phyloP scores from a whole-genome alignment of 768 basidiomycete species.

The Serendipita indica region DNA sequence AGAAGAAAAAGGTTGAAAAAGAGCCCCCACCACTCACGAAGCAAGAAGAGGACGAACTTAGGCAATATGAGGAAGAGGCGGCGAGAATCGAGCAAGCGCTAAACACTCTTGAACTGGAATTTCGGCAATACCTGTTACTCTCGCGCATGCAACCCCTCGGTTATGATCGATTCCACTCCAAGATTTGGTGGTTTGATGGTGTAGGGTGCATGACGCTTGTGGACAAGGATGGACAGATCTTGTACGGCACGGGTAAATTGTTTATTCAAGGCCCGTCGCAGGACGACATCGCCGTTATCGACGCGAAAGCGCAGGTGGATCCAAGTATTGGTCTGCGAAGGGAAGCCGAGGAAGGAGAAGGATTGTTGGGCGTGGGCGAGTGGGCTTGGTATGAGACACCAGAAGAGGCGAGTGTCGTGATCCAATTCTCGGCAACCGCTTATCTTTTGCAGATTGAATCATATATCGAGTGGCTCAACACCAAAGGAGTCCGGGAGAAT shows the following conservation, averaged over 20 bases:
- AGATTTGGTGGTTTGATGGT: conserved; percentile 98
- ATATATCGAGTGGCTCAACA: conserved; percentile 78
- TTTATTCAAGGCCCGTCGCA: conserved; percentile 88
- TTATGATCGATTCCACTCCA: conserved; percentile 84
- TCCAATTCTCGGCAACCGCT: conserved; percentile 15
- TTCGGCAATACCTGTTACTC: conserved; percentile 73
- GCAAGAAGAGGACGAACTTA: conserved; percentile 68
- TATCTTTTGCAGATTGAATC: conserved; percentile 50
- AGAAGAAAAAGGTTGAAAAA: conserved; percentile 50
- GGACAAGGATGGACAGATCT: conserved; percentile 59
- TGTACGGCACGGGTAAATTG: conserved; percentile 78
- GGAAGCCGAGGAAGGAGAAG: conserved; percentile 68
- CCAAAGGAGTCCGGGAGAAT: conserved; percentile 79
- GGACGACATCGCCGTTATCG: conserved; percentile 59
- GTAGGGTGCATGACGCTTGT: conserved; percentile 73
- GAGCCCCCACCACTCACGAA: conserved; percentile 32
- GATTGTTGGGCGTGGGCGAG: conserved; percentile 55
- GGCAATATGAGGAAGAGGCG: conserved; percentile 76
- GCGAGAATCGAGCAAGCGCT: conserved; percentile 66
- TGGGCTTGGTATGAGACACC: conserved; percentile 85
- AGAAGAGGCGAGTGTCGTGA: conserved; percentile 53
- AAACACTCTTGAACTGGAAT: conserved; percentile 84
- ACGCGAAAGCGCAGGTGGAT: conserved; percentile 41
- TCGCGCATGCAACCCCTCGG: conserved; percentile 82
- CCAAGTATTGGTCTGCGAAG: conserved; percentile 41